A percentile compares a stretch with the other conserved stretches of the same genome.
Evolutionary conservation across 208 protist genomes (phyloP).

Genomic region (Leptomonas pyrrhocoris): DNA sequence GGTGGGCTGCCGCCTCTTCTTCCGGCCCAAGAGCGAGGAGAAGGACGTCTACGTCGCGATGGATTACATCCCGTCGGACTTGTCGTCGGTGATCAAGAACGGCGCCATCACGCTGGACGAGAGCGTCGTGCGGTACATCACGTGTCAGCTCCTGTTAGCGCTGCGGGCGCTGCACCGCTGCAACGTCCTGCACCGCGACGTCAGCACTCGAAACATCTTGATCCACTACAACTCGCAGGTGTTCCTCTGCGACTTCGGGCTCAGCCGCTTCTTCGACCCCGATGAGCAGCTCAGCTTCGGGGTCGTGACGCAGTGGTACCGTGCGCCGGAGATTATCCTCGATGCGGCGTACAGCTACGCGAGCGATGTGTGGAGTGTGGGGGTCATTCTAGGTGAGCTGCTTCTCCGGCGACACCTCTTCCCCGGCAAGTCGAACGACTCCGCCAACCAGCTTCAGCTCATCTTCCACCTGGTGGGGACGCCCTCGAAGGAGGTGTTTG

Average conservation of each 20-base stretch:
- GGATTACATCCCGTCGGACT: conserved; percentile 88
- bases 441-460: conserved; percentile 93
- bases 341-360: conserved; percentile 86
- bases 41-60: conserved; percentile 94
- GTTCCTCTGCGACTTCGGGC: conserved; percentile 92
- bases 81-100: conserved; percentile 86
- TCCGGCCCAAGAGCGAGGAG: conserved; percentile 84
- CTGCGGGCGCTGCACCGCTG: conserved; percentile 89
- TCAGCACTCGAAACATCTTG: conserved; percentile 92
- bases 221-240: conserved; percentile 86
- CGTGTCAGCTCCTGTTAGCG: conserved; percentile 86
- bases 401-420: conserved; percentile 91
- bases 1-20: conserved; percentile 85
- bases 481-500: conserved; percentile 85
- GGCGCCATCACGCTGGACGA: conserved; percentile 75
- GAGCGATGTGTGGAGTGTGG: conserved; percentile 90
- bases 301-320: conserved; percentile 93
- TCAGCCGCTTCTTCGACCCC: conserved; percentile 92
- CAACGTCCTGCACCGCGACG: conserved; percentile 85
- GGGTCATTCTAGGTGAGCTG: conserved; percentile 92
- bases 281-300: conserved; percentile 92
- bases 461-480: conserved; percentile 95
- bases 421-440: conserved; percentile 92
- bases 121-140: conserved; percentile 85
- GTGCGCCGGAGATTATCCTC: conserved; percentile 92